phyloP scores from a whole-genome alignment of 768 basidiomycete species.

The Chlorophyllum brunneum region DNA sequence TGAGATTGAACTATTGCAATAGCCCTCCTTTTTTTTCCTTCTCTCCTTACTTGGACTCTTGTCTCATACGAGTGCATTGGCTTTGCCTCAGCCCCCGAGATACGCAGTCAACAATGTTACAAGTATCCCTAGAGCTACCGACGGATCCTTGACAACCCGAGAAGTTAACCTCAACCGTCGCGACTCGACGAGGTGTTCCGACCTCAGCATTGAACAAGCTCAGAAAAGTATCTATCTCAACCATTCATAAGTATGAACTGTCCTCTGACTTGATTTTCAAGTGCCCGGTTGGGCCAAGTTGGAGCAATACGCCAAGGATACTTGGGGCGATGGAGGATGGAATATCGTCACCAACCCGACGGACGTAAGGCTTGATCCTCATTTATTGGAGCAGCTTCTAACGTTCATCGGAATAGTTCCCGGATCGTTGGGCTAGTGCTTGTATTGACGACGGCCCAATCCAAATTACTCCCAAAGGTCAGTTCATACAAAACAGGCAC shows the following conservation, averaged over 20 bases:
- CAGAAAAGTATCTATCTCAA: background rate
- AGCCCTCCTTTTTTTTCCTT: background rate
- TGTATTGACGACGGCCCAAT: background rate
- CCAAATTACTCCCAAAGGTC: conserved; percentile 1
- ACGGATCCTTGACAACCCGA: background rate
- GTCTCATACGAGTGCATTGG: background rate
- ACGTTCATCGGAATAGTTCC: background rate
- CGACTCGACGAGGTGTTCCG: background rate
- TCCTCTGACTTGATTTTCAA: background rate
- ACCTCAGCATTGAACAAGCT: background rate
- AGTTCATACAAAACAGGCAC: background rate
- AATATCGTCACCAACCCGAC: conserved; percentile 14
- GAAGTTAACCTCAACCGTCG: background rate
- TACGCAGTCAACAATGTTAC: too few relatives aligned
- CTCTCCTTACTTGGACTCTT: background rate
- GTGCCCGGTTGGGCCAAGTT: conserved; percentile 14
- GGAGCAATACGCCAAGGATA: conserved; percentile 15
- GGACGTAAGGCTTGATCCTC: conserved; percentile 3
- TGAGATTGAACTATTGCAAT: background rate
- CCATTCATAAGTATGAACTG: background rate
- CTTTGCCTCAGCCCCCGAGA: background rate
- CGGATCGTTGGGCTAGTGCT: background rate
- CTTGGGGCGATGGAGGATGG: conserved; percentile 11
- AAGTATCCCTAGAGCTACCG: background rate
- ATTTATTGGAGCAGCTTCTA: background rate